Base-by-base conservation (phyloP, 306 rosid species). In the Macrotyloma uniflorum region DNA sequence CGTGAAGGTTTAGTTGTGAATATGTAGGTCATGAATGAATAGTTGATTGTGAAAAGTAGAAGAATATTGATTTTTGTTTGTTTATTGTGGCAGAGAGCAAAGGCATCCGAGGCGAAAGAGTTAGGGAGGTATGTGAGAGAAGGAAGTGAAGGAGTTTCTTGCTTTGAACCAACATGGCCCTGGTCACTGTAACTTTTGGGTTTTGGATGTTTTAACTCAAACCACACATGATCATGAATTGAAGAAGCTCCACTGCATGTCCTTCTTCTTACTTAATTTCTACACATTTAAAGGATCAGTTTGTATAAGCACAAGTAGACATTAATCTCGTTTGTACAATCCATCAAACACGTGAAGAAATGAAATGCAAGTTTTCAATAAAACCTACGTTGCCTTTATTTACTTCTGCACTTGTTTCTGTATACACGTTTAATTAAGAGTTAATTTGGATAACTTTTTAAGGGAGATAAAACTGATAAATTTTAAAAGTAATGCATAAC, bases 161-260 rank as follows among this genome's bases (percentile, higher is more conserved):
- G 84, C 80, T 85, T 87, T 86, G 93, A 87, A 82, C 78, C 98
- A 87, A 83, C 66, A 70, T 91, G 89, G 93, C 67, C 89, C 47
- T 88, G 88, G 87, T 36, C 86, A 10, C 85, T 79, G 79, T 89
- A 89, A 93, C 85, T 80, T n/a, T n/a, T 81, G 51, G 63, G 45
- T 76, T 88, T 86, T 84, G 81, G 80, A 88, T 74, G 75, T 74
- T 70, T 33, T 72, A 12, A 59, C 71, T 73, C 77, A 74, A 78
- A 63, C 84, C 85, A 81, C 61, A 73, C 79, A 57, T 87, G 50
- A n/a, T 82, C 69, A 78, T 68, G 70, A 79, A 84, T 78, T 80
- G 75, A 81, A 83, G 82, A 84, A 85, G 69, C 79, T 59, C 54
- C 83, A 54, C 47, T 50, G 76, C 69, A 51, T 51, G 23, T 13